Conservation (phyloP, 768 basidiomycete genomes). For the Tylopilus intermedius region DNA sequence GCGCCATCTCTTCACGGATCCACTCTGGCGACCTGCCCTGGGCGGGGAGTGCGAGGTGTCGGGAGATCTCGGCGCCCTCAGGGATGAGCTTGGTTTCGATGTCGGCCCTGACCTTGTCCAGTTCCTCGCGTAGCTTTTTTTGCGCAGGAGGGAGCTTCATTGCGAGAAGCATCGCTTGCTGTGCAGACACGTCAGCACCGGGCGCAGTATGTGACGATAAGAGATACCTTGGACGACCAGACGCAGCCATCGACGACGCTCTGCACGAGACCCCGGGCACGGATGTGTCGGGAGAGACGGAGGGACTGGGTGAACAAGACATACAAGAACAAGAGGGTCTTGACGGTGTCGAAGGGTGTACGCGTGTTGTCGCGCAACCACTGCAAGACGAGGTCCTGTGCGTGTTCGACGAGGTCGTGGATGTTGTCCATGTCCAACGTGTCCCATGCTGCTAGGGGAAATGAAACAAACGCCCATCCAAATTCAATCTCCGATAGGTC, state of each 20-base stretch:
- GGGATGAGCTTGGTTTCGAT: slow-evolving; percentile 69
- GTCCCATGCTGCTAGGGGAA: no score
- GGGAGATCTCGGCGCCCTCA: slow-evolving; percentile 53
- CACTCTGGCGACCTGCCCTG: slow-evolving; percentile 60
- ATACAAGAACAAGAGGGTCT: slow-evolving; percentile 32
- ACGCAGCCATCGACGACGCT: slow-evolving; percentile 26
- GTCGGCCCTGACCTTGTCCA: slow-evolving; percentile 43
- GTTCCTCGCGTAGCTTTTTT: slow-evolving; percentile 45
- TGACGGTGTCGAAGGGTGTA: slow-evolving; percentile 26
- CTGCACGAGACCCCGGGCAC: slow-evolving; percentile 33
- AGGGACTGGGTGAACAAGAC: slow-evolving; percentile 21
- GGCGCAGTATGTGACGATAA: not conserved
- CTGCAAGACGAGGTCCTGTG: not conserved
- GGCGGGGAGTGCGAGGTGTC: slow-evolving; percentile 60
- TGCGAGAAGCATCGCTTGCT: slow-evolving; percentile 54
- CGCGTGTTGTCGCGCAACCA: slow-evolving; percentile 14
- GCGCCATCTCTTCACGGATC: slow-evolving; percentile 74
- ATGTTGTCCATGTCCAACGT: no score
- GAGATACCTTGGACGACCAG: slow-evolving; percentile 24
- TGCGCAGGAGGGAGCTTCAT: slow-evolving; percentile 59
- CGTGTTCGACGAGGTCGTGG: no score
- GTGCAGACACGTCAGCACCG: not conserved
- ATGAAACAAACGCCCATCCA: no score
- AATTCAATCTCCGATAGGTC: no score
- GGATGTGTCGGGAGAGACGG: slow-evolving; percentile 30